Evolutionary conservation across 2,329 filamentous ascomycete genomes (phyloP), one percentile per base, ranked within the genome.

Genomic region (Epichloe aotearoae): DNA sequence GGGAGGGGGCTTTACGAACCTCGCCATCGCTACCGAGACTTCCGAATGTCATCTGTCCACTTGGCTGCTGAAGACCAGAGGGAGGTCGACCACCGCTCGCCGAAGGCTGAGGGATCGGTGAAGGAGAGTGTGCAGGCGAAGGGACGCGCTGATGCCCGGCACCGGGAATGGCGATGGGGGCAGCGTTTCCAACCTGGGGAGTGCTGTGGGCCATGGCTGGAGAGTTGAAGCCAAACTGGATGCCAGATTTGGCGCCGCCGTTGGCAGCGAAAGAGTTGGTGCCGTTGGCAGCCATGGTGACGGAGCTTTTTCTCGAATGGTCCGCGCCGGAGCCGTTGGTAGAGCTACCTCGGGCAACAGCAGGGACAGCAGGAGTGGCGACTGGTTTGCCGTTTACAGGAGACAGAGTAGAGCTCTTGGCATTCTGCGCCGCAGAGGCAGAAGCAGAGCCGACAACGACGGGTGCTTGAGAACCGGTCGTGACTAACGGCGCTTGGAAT

Each of bases 91-190:
- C 88, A 62, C 89, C 93, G 62, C 83, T 86, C 36, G 84, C 83
- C 50, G 84, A 80, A 48, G 89, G 88, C 67, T 91, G 87, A 34
- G 93, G 91, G 59, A 97, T 97, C 4, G 93, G 93, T 41, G 88
- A 91, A 4, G 93, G 93, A 44, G 91, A 96, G 58, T 86, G 84
- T 46, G 86, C 83, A 5, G 93, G 93, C 44, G 90, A 95, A 46
- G 83, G 82, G 48, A 91, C 79, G 60, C 86, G 81, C 55, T 85
- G 84, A 69, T 73, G 63, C 73, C 76, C 61, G 11, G 41, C 43
- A 67, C 76, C 67, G 62, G 81, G 82, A 68, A 80, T 88, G 67
- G 72, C 74, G 58, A 78, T 83, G 53, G 76, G 76, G 38, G 73
- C 76, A 56, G 79, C 71, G 57, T 68, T 68, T 56, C 69, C 65